Percentiles rank a stretch among this genome's conserved stretches.
Evolutionary conservation across 1,284 basidiomycete species (phyloP).

Genomic region (Trametes versicolor): DNA sequence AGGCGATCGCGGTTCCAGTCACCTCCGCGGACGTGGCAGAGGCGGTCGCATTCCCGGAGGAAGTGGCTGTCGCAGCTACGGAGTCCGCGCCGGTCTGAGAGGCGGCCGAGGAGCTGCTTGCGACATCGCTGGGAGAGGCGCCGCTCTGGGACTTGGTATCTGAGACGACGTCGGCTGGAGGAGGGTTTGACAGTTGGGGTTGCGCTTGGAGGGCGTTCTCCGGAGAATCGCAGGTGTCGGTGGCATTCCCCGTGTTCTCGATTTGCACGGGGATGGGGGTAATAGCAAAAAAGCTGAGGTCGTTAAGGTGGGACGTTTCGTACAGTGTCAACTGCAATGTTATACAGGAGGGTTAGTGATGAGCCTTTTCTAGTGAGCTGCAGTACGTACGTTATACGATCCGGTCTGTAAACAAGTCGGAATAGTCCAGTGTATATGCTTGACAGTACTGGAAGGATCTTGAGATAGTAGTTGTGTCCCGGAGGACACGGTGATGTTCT

Average conservation of each 20-base stretch:
- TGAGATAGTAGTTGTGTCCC: slow-evolving; percentile 51
- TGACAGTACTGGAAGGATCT: slow-evolving; percentile 57
- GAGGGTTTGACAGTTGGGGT: slow-evolving; percentile 46
- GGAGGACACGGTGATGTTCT: slow-evolving; percentile 58
- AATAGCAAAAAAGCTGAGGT: slow-evolving; percentile 51
- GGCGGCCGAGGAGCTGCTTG: background rate
- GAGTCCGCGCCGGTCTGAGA: background rate
- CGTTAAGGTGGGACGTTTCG: slow-evolving; percentile 53
- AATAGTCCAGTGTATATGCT: slow-evolving; percentile 56
- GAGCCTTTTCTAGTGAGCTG: background rate
- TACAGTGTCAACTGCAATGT: slow-evolving; percentile 57
- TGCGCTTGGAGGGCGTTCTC: slow-evolving; percentile 49
- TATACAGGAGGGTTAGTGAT: background rate
- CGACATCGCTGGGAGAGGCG: background rate
- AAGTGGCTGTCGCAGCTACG: no score
- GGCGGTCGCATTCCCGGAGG: slow-evolving; percentile 4
- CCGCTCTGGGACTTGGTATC: background rate
- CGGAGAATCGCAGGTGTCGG: slow-evolving; percentile 40
- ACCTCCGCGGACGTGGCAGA: no score
- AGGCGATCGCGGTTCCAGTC: no score
- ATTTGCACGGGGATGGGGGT: slow-evolving; percentile 55
- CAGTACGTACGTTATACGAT: slow-evolving; percentile 56
- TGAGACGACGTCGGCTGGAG: slow-evolving; percentile 27
- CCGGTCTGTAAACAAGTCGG: slow-evolving; percentile 56
- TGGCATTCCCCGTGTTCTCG: slow-evolving; percentile 44